phyloP scores from a whole-genome alignment of 192 early-diverging fungal species.

The Haplosporangium gracile region DNA sequence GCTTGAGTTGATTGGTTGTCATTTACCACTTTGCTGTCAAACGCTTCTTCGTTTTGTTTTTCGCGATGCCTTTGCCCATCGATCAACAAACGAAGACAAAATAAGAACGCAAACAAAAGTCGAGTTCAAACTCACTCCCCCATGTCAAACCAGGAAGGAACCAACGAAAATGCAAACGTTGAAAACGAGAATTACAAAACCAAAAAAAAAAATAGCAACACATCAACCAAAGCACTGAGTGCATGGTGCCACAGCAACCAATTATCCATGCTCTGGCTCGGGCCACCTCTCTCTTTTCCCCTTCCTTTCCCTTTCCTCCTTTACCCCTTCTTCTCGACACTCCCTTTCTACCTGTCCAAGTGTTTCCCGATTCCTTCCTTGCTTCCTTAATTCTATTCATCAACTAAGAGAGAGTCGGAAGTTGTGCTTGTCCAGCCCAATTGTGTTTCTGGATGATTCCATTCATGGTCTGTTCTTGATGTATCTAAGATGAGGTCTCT shows the following conservation, averaged over 20 bases:
- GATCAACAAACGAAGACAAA: not conserved
- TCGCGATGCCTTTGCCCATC: not conserved
- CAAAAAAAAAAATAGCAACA: not conserved
- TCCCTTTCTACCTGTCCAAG: not conserved
- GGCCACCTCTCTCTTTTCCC: not conserved
- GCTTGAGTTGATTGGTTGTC: not conserved
- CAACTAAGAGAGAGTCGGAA: not conserved
- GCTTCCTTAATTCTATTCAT: not conserved
- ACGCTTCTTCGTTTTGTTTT: not conserved
- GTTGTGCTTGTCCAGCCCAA: not conserved
- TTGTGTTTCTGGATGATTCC: not conserved
- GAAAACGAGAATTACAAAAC: not conserved
- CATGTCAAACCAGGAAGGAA: not conserved
- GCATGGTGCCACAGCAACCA: constrained; percentile 9
- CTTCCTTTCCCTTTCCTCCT: not conserved
- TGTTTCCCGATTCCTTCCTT: not conserved
- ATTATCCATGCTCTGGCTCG: constrained; percentile 2
- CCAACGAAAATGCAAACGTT: not conserved
- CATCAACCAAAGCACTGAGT: not conserved
- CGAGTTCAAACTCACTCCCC: not conserved
- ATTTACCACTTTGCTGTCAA: not conserved
- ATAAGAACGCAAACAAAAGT: not conserved
- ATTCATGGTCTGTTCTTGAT: not conserved
- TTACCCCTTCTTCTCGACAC: not conserved
- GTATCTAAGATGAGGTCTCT: not conserved